These are phyloP conservation scores for Aureobasidium uvarum DNA, from an alignment of 2,329 filamentous ascomycete genomes.

Conservation along the genomic window DNA sequence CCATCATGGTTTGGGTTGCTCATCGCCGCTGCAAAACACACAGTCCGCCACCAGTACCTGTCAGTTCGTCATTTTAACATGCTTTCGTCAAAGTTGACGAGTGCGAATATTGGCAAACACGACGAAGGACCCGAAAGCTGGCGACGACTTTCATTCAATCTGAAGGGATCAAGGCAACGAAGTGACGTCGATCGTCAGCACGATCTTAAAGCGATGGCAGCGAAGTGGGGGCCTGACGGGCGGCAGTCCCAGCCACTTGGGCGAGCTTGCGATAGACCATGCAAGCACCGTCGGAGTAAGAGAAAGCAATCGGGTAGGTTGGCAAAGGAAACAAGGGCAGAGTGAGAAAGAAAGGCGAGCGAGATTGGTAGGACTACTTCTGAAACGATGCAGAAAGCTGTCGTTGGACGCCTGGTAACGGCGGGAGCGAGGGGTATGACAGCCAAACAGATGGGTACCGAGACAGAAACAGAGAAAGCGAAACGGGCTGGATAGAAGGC, in stretches of 20 bases:
- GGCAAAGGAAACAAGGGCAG: constrained; percentile 15
- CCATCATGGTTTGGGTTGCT: background rate
- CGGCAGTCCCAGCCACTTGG: constrained; percentile 26
- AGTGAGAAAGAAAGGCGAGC: background rate
- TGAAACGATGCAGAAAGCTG: constrained; percentile 26
- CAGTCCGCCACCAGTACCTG: background rate
- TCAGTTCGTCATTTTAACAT: background rate
- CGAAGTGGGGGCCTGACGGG: constrained; percentile 23
- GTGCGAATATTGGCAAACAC: background rate
- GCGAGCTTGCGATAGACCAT: constrained; percentile 14
- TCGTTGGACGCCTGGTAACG: constrained; percentile 24
- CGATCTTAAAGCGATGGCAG: constrained; percentile 19
- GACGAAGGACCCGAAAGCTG: background rate
- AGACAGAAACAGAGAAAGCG: constrained; percentile 19
- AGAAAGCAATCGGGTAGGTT: constrained; percentile 6
- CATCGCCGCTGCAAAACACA: background rate
- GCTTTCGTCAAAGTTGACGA: background rate
- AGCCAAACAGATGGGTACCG: constrained; percentile 11
- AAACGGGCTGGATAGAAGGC: constrained; percentile 3
- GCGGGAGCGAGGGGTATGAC: constrained; percentile 14
- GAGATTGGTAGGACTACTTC: constrained; percentile 24
- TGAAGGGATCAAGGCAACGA: constrained; percentile 14
- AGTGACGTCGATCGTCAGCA: constrained; percentile 26
- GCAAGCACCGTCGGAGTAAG: constrained; percentile 21
- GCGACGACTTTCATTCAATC: constrained; percentile 22